Percentiles rank a stretch among this genome's conserved stretches.
These are phyloP conservation scores for Alloascoidea africana DNA, from an alignment of 805 yeast species.

Conservation along the genomic window DNA sequence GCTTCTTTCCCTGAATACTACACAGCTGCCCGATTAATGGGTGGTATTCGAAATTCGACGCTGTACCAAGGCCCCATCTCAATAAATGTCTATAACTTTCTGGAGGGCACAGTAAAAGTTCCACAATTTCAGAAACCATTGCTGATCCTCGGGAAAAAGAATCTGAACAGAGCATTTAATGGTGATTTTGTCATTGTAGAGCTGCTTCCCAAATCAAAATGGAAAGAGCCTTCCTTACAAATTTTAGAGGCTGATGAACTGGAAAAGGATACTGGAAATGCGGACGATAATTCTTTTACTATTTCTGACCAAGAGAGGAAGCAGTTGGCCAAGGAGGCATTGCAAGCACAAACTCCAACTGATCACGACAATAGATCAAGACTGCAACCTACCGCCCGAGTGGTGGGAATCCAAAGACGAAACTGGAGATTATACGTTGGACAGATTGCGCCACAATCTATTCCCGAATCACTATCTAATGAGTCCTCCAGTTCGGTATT, in stretches of 20 bases:
- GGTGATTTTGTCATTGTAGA: slow-evolving; percentile 90
- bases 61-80: slow-evolving; percentile 74
- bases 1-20: slow-evolving; percentile 64
- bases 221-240: slow-evolving; percentile 77
- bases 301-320: slow-evolving; percentile 60
- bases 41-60: slow-evolving; percentile 80
- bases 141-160: slow-evolving; percentile 66
- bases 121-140: slow-evolving; percentile 69
- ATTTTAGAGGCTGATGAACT: slow-evolving; percentile 62
- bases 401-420: slow-evolving; percentile 78
- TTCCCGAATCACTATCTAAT: slow-evolving; percentile 17
- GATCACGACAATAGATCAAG: slow-evolving; percentile 25
- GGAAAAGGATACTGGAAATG: slow-evolving; percentile 32
- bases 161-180: slow-evolving; percentile 79
- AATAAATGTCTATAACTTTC: slow-evolving; percentile 72
- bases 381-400: slow-evolving; percentile 83
- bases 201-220: slow-evolving; percentile 65
- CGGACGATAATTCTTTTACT: slow-evolving; percentile 29
- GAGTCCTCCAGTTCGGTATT: slow-evolving; percentile 47
- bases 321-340: slow-evolving; percentile 64
- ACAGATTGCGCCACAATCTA: slow-evolving; percentile 69
- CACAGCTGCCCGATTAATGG: slow-evolving; percentile 69
- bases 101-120: slow-evolving; percentile 72
- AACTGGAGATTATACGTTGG: slow-evolving; percentile 97
- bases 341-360: slow-evolving; percentile 21